Base-by-base conservation (phyloP, 225 moss, liverwort and hornwort genomes). In the Sphagnum tenellum region DNA sequence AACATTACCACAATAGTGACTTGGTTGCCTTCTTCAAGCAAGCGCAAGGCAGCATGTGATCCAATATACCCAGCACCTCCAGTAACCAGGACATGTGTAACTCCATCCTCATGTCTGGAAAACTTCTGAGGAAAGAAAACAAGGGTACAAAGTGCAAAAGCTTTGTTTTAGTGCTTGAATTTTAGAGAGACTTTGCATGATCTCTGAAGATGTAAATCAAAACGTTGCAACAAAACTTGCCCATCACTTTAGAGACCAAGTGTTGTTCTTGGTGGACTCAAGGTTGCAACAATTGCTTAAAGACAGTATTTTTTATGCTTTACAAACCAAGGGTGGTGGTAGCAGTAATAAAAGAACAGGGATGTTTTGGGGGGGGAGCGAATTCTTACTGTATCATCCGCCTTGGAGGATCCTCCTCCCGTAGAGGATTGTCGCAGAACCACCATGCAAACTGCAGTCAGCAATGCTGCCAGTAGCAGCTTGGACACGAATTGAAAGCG, bases 61-160 rank as follows among this genome's bases (percentile, higher is more conserved):
- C 95, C 95, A 52, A 95, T 92, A 61, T 80, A 95, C 46, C 95
- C 95, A 45, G 95, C 95, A n/a, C 95, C 95, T 64, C 95, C 95
- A 57, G 95, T 95, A 74, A 95, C 95, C 62, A 92, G 68, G 71
- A 95, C 92, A 77, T 95, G 95, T 66, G 78, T 84, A 68, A 94
- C 81, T 59, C 87, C 90, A 56, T 81, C 82, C 67, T 94, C 84
- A 45, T 60, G 86, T 49, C 60, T 75, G 57, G 88, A 84, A 73
- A 90, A 94, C 93, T 90, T 83, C 76, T 72, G 55, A 67, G 2
- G 55, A 1, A 56, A 56, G 9, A 1, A 56, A 9, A 9, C n/a
- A 9, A 56, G 55, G 55, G 55, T 56, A 56, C 55, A 9, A 9
- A 9, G 8, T 29, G 29, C 29, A 29, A 29, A 0, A 29, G 29